Conservation (phyloP, 2,329 filamentous ascomycete species). For the Leptographium lundbergii region DNA sequence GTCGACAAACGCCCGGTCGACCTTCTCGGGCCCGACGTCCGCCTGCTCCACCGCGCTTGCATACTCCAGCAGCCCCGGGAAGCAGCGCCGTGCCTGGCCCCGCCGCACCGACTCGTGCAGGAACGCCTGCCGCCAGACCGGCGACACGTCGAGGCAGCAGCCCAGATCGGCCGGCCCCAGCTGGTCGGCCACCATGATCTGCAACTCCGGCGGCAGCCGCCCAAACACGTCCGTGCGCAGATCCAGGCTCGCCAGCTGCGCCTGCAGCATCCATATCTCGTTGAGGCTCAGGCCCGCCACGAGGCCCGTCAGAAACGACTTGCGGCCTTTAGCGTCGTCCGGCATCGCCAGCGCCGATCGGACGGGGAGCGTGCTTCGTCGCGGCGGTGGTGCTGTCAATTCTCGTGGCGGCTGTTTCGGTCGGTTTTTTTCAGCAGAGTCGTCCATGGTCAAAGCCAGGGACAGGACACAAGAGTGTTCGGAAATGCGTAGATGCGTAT, state of each 20-base stretch:
- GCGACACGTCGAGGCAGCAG: conserved; percentile 10
- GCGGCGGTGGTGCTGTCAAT: too few relatives aligned
- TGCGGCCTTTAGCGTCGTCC: neutral
- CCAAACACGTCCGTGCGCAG: conserved; percentile 10
- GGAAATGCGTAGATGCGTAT: too few relatives aligned
- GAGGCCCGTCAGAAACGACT: conserved; percentile 5
- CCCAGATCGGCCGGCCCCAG: conserved; percentile 10
- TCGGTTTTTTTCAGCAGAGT: too few relatives aligned
- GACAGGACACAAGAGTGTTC: too few relatives aligned
- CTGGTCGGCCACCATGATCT: conserved; percentile 6
- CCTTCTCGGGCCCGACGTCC: neutral
- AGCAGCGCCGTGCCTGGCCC: conserved; percentile 4
- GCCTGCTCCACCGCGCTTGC: conserved; percentile 1
- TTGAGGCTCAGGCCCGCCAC: conserved; percentile 6
- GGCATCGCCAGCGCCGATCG: neutral
- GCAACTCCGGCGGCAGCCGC: conserved; percentile 12
- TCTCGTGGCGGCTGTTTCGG: too few relatives aligned
- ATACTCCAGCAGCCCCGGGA: conserved; percentile 9
- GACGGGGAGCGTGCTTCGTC: neutral
- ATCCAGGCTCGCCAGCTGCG: conserved; percentile 6
- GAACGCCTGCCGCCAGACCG: conserved; percentile 6
- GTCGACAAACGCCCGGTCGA: conserved; percentile 1
- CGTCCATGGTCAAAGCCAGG: too few relatives aligned
- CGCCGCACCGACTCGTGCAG: conserved; percentile 2
- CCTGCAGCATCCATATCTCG: conserved; percentile 11